Evolutionary conservation across 352 stramenopile genomes (phyloP).

Genomic region (Globisporangium splendens): DNA sequence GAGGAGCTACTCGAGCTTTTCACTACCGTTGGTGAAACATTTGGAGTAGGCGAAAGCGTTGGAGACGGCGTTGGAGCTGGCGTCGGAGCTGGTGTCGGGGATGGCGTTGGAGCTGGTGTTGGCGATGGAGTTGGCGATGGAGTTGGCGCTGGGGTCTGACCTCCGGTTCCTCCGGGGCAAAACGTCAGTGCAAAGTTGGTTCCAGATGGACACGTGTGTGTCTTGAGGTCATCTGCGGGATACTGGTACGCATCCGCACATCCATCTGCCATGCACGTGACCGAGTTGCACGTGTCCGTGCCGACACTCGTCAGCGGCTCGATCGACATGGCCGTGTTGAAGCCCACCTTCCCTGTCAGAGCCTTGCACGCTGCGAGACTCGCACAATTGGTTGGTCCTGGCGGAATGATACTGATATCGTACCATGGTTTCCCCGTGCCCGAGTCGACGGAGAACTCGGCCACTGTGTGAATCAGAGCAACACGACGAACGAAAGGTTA

Average conservation of each 20-base stretch:
- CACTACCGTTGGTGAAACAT: conserved; percentile 22
- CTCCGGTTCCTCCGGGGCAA: conserved; percentile 42
- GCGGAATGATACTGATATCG: conserved; percentile 57
- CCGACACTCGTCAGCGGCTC: conserved; percentile 37
- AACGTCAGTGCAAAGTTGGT: conserved; percentile 68
- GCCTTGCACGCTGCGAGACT: conserved; percentile 42
- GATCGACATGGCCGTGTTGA: conserved; percentile 64
- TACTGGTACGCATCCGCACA: conserved; percentile 60
- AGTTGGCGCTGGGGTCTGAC: conserved; percentile 18
- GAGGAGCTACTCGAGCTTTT: conserved; percentile 9
- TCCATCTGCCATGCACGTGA: conserved; percentile 47
- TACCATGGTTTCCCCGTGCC: conserved; percentile 40
- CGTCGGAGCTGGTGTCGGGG: conserved; percentile 14
- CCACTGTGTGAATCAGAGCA: conserved; percentile 21
- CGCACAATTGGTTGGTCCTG: conserved; percentile 32
- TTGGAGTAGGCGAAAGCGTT: not conserved
- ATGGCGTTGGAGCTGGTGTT: conserved; percentile 18
- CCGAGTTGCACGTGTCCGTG: conserved; percentile 30
- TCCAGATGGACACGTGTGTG: conserved; percentile 43
- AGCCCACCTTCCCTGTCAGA: conserved; percentile 47
- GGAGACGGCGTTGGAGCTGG: not conserved
- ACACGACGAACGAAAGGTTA: too few species aligned
- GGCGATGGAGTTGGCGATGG: conserved; percentile 13
- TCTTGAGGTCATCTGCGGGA: conserved; percentile 58
- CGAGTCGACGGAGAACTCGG: conserved; percentile 43